Evolutionary conservation across 768 basidiomycete species (phyloP), one percentile per base, ranked within the genome.

Genomic region (Tephrocybe sp.): DNA sequence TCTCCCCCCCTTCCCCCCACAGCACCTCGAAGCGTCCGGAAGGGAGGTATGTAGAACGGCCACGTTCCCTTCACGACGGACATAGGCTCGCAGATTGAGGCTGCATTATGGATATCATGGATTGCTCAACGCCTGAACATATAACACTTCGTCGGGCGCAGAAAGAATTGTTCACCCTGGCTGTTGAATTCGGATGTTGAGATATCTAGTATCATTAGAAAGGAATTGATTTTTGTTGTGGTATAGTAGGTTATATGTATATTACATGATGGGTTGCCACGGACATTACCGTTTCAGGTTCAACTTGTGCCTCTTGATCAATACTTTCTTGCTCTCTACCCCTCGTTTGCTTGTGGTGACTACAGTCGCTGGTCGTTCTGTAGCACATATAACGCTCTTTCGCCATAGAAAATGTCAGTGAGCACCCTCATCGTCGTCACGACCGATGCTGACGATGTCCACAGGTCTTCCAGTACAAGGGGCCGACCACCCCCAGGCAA

Each of bases 401-500:
- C 51, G 28, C 49, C 15, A 18, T 40, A 46, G 24, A 21, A 51
- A 54, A 58, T 57, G 55, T 57, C 48, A 57, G 51, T 57, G 28
- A 47, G 40, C 41, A 55, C 33, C 33, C 17, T 7, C 23, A 17
- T 36, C 32, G 37, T 49, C 30, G 26, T 32, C 30, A 23, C n/a
- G 8, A 7, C 39, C 48, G 28, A 28, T 25, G 23, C 38, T 45
- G 20, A 50, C 45, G 33, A 11, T 25, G 12, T 12, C 10, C 28
- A 54, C 51, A 57, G 59, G 62, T 43, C 57, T 32, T 62, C 72
- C 30, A n/a, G n/a, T n/a, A n/a, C n/a, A n/a, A 68, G 60, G 44
- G 45, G 67, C 12, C 65, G 68, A 58, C 46, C 65, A 40, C 68
- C 70, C 28, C 65, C 67, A 37, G 73, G 71, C 45, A 88, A 86